phyloP scores from a whole-genome alignment of 148 eudicot species.

The Bassia scoparia region DNA sequence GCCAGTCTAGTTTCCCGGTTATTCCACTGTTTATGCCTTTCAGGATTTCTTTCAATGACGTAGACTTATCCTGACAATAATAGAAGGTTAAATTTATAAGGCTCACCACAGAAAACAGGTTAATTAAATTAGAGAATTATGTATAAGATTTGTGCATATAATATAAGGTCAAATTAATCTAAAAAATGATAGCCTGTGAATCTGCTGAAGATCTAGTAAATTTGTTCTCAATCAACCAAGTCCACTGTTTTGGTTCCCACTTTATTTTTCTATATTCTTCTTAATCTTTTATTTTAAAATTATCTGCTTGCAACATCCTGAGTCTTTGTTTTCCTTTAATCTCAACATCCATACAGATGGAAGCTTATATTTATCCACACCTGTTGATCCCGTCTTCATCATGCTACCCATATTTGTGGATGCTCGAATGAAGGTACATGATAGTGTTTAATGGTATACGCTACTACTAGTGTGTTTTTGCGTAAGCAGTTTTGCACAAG shows the following conservation, averaged over 20 bases:
- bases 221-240: neutral
- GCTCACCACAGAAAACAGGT: too few relatives aligned
- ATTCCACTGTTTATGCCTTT: too few relatives aligned
- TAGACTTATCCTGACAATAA: too few relatives aligned
- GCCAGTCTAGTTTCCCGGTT: too few relatives aligned
- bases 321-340: conserved; percentile 5
- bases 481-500: neutral
- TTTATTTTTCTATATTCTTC: neutral
- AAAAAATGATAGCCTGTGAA: neutral
- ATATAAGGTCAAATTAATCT: too few relatives aligned
- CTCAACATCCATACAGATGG: conserved; percentile 53
- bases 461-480: neutral
- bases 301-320: neutral
- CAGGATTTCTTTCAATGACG: too few relatives aligned
- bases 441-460: neutral
- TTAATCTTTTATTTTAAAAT: neutral
- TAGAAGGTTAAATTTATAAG: too few relatives aligned
- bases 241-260: neutral
- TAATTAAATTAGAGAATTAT: too few relatives aligned
- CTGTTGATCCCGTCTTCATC: conserved; percentile 90
- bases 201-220: neutral
- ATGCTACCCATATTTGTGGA: conserved; percentile 83
- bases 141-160: too few relatives aligned
- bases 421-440: conserved; percentile 90
- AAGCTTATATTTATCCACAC: conserved; percentile 77